Evolutionary conservation across 2,329 filamentous ascomycete species (phyloP), one percentile per base, ranked within the genome.

Genomic region (Rachicladosporium sp.): DNA sequence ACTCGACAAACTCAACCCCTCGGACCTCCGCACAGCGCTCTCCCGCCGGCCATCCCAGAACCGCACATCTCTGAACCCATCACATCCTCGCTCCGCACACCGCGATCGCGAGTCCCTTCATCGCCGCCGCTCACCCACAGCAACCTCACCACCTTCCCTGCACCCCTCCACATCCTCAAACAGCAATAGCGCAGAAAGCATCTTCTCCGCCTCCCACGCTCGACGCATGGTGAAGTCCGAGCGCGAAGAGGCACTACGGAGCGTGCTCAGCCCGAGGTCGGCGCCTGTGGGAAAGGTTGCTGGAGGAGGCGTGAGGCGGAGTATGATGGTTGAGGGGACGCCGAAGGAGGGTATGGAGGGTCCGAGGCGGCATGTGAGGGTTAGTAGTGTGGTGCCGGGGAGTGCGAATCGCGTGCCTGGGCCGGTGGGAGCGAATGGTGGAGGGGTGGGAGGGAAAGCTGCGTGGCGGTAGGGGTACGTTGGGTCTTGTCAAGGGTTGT

Each of bases 181-280:
- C 23, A 8, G 4, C 23, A 27, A 27, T 7, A 27, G 2, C 23
- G 23, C 23, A 3, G 23, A 34, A 10, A 30, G 47, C 73, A 54
- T 79, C 57, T 81, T 82, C 57, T 79, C 75, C 1, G 74, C 77
- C 15, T 70, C 72, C 40, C 77, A 80, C 45, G 77, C 78, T 19
- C 67, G 79, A 33, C 68, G 79, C 10, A 80, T 82, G 74, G 73
- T 77, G 31, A 76, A 72, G 53, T 71, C 67, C 35, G 71, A 77
- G 48, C 73, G 74, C 32, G 64, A 67, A 36, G 69, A 73, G 11
- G 66, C 47, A 34, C 43, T 42, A 27, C 47, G 51, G 4, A 73
- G 68, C 41, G 75, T 82, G 10, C 60, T 82, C 36, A 78, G 74
- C 48, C 78, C 79, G 21, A 66, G 76, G 29, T 69, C 50, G 21